phyloP scores from a whole-genome alignment of 352 stramenopile species.

The Elongisporangium anandrum region DNA sequence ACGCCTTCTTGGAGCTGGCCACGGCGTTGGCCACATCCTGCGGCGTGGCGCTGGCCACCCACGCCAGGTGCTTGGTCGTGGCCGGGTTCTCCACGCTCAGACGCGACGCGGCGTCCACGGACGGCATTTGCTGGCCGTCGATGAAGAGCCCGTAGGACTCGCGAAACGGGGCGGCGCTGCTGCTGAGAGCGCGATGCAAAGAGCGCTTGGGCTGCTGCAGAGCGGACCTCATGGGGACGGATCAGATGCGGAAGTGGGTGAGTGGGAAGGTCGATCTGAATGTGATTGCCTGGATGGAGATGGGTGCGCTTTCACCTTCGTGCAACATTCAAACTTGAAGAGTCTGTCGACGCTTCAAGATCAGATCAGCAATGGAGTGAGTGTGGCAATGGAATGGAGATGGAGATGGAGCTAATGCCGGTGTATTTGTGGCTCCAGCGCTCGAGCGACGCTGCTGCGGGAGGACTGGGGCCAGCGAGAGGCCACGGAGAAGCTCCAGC shows the following conservation, averaged over 20 bases:
- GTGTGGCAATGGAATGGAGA: constrained; percentile 2
- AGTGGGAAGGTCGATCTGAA: background rate
- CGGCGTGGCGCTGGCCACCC: constrained; percentile 22
- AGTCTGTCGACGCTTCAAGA: background rate
- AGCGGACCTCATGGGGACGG: background rate
- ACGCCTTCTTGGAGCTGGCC: constrained; percentile 21
- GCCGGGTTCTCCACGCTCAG: constrained; percentile 46
- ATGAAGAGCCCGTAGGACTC: constrained; percentile 45
- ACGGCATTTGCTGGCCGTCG: constrained; percentile 28
- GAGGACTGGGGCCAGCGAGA: constrained; percentile 53
- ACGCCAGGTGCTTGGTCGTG: constrained; percentile 35
- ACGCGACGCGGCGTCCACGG: constrained; percentile 9
- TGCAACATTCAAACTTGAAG: constrained; percentile 4
- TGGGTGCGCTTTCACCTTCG: background rate
- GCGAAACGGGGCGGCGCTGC: constrained; percentile 14
- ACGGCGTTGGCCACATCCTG: constrained; percentile 35
- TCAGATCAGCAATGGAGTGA: constrained; percentile 11
- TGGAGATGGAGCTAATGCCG: background rate
- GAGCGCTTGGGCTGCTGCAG: background rate
- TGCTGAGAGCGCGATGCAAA: constrained; percentile 4
- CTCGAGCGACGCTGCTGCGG: constrained; percentile 25
- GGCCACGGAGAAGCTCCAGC: constrained; percentile 38
- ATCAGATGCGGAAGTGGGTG: constrained; percentile 1
- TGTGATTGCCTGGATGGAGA: background rate
- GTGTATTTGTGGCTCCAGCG: constrained; percentile 2